A percentile compares a stretch with the other conserved stretches of the same genome.
These are phyloP conservation scores for Cadophora luteo-olivacea DNA, from an alignment of 2,329 filamentous ascomycete genomes.

Conservation along the genomic window DNA sequence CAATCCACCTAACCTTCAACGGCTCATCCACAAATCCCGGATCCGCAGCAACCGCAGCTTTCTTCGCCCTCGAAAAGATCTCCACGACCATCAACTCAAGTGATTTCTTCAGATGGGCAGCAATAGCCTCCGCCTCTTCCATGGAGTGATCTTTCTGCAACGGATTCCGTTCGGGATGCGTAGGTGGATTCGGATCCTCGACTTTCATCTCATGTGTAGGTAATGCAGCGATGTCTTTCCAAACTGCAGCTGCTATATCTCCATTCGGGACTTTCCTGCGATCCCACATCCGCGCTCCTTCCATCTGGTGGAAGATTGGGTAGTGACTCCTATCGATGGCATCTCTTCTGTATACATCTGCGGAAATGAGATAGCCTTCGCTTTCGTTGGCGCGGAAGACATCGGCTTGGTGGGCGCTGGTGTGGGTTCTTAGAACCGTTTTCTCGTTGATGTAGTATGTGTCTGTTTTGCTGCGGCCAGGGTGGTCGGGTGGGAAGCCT, in stretches of 20 bases:
- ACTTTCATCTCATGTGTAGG: slow-evolving; percentile 78
- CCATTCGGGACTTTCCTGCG: slow-evolving; percentile 62
- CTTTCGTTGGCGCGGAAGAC: slow-evolving; percentile 75
- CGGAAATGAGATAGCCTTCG: slow-evolving; percentile 86
- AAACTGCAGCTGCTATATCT: slow-evolving; percentile 69
- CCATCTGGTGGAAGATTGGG: slow-evolving; percentile 98
- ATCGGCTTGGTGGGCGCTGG: slow-evolving; percentile 89
- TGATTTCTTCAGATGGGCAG: slow-evolving; percentile 84
- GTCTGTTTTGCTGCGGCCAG: slow-evolving; percentile 85
- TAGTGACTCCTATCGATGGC: slow-evolving; percentile 95
- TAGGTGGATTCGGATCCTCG: slow-evolving; percentile 82
- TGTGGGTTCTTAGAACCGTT: slow-evolving; percentile 90
- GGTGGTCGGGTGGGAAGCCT: slow-evolving; percentile 86
- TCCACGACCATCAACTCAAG: slow-evolving; percentile 90
- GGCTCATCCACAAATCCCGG: slow-evolving; percentile 67
- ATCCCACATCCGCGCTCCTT: slow-evolving; percentile 91
- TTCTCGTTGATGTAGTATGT: slow-evolving; percentile 93
- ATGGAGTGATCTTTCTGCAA: slow-evolving; percentile 76
- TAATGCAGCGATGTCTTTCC: slow-evolving; percentile 72
- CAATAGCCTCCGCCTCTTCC: slow-evolving; percentile 83
- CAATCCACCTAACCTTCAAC: slow-evolving; percentile 88
- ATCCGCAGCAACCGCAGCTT: slow-evolving; percentile 58
- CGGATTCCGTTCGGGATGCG: slow-evolving; percentile 81
- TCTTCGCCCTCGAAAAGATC: slow-evolving; percentile 81
- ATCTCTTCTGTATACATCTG: slow-evolving; percentile 95